Percentiles rank a stretch among this genome's conserved stretches.
phyloP scores from a whole-genome alignment of 2,329 filamentous ascomycete species.

The Colletotrichum sp. region DNA sequence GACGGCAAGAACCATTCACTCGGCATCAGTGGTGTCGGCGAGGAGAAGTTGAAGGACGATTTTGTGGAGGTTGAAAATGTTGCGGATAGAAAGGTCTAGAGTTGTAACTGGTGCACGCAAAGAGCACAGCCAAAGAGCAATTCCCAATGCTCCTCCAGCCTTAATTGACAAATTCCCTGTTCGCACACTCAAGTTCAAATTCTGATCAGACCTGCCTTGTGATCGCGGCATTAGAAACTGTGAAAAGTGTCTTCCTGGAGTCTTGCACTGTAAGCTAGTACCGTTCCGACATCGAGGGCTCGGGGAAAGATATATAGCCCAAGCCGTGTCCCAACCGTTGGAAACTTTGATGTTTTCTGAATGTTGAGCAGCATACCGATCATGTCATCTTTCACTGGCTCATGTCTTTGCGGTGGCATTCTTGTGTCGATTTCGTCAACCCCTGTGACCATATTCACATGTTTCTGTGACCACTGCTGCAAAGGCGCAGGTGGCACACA shows the following conservation, averaged over 20 bases:
- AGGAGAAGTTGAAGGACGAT: not conserved
- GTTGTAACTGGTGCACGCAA: not conserved
- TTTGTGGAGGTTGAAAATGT: conserved; percentile 6
- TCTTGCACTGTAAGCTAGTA: not conserved
- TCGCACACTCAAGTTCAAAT: not conserved
- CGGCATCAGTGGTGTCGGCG: not conserved
- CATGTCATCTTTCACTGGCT: conserved; percentile 16
- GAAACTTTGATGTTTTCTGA: not conserved
- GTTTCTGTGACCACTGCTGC: conserved; percentile 22
- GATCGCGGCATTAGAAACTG: not conserved
- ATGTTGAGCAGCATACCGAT: not conserved
- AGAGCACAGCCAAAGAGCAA: not conserved
- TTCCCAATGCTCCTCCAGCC: not conserved
- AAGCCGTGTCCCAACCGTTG: not conserved
- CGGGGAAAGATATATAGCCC: not conserved
- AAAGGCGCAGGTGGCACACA: conserved; percentile 16
- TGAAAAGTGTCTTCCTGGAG: not conserved
- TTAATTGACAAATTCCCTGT: not conserved
- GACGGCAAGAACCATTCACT: conserved; percentile 13
- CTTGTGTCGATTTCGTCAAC: not conserved
- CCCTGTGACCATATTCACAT: conserved; percentile 18
- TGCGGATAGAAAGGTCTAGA: not conserved
- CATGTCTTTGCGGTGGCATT: conserved; percentile 20
- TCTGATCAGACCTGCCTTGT: not conserved
- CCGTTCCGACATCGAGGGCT: not conserved